Percentiles rank a stretch among this genome's conserved stretches.
Evolutionary conservation across 106 monocot species (phyloP).

Genomic region (Allium sativum): DNA sequence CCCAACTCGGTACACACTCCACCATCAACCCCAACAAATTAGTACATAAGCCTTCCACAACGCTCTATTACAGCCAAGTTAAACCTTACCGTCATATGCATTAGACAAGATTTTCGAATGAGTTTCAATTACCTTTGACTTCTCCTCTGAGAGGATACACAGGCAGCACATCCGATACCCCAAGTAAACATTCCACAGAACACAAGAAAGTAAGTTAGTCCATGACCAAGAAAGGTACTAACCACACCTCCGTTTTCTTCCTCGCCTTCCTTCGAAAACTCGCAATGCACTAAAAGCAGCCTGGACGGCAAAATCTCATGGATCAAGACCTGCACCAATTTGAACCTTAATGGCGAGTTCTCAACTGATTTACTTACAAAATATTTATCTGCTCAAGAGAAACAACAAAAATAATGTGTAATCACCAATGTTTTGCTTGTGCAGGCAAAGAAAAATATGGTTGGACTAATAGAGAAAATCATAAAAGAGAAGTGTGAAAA

Average conservation of each 20-base stretch:
- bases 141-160: too few species aligned
- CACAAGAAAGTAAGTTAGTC: constrained; percentile 61
- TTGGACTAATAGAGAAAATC: constrained; percentile 43
- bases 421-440: neutral
- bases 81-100: constrained; percentile 70
- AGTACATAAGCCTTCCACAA: constrained; percentile 68
- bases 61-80: constrained; percentile 54
- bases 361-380: neutral
- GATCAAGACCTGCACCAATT: constrained; percentile 63
- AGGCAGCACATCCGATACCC: constrained; percentile 68
- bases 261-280: constrained; percentile 30
- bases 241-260: constrained; percentile 16
- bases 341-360: constrained; percentile 50
- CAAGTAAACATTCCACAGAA: constrained; percentile 79
- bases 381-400: too few species aligned
- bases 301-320: constrained; percentile 80
- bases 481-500: constrained; percentile 45
- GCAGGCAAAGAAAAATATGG: constrained; percentile 61
- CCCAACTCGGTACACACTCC: constrained; percentile 71
- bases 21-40: constrained; percentile 65
- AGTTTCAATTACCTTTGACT: constrained; percentile 31
- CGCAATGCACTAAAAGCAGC: constrained; percentile 44
- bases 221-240: constrained; percentile 43
- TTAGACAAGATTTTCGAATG: constrained; percentile 75
- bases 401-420: neutral